A percentile compares a stretch with the other conserved stretches of the same genome.
phyloP scores from a whole-genome alignment of 2,329 filamentous ascomycete species.

The Cladosporium cucumerinum region DNA sequence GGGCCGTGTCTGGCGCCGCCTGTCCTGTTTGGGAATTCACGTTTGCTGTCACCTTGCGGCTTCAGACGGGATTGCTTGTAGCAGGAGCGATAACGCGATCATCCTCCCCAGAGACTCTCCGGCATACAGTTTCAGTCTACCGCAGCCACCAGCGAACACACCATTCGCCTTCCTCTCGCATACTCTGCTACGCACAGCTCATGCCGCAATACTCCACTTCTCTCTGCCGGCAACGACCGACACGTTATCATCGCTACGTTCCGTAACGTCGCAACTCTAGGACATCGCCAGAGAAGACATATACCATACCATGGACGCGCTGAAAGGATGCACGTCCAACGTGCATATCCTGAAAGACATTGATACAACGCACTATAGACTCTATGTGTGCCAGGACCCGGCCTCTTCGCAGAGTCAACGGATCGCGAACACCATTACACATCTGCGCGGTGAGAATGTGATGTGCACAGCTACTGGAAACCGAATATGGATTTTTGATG shows the following conservation, averaged over 20 bases:
- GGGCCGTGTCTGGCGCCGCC: not conserved
- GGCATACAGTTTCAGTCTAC: not conserved
- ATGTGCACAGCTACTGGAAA: constrained; percentile 19
- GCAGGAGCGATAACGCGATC: not conserved
- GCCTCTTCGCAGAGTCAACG: not conserved
- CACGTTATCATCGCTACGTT: constrained; percentile 25
- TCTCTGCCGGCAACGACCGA: constrained; percentile 12
- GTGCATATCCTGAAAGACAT: constrained; percentile 25
- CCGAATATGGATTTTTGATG: constrained; percentile 2
- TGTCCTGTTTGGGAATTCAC: not conserved
- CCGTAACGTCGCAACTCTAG: constrained; percentile 18
- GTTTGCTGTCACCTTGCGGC: not conserved
- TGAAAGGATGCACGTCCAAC: constrained; percentile 35
- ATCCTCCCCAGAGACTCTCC: not conserved
- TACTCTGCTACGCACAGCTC: constrained; percentile 4
- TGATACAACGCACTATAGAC: not conserved
- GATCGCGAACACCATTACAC: constrained; percentile 4
- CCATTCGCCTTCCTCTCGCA: not conserved
- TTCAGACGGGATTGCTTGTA: not conserved
- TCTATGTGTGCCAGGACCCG: constrained; percentile 1
- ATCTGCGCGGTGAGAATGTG: constrained; percentile 21
- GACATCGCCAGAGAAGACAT: not conserved
- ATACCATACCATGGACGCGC: constrained; percentile 32
- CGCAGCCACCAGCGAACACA: not conserved
- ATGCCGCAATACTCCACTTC: constrained; percentile 4